Evolutionary conservation across 1,284 basidiomycete genomes (phyloP).

Genomic region (Farysia itapuensis): DNA sequence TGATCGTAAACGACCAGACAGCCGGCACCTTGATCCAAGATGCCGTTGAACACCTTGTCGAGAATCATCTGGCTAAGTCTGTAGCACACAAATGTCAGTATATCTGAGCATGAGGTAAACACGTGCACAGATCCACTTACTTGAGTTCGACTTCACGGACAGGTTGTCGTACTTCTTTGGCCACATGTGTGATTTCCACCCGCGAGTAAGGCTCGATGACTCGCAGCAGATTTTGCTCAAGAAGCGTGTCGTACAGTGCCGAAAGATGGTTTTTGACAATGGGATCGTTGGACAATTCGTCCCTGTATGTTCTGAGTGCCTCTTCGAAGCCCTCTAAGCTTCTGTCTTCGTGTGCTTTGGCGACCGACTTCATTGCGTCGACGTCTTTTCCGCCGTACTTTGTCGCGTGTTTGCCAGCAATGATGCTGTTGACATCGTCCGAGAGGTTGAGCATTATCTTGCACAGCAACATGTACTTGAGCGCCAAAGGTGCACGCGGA

Average conservation of each 20-base stretch:
- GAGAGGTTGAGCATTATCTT: conserved; percentile 96
- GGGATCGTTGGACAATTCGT: conserved; percentile 86
- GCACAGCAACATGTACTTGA: conserved; percentile 97
- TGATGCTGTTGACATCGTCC: conserved; percentile 84
- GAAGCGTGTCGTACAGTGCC: conserved; percentile 87
- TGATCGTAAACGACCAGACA: conserved; percentile 88
- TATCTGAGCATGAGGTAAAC: too few relatives aligned
- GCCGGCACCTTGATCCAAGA: conserved; percentile 90
- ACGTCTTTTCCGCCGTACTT: conserved; percentile 80
- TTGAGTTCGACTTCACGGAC: conserved; percentile 91
- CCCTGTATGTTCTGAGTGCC: conserved; percentile 81
- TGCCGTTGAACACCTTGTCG: conserved; percentile 90
- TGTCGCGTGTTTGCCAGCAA: conserved; percentile 81
- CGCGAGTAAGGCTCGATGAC: conserved; percentile 94
- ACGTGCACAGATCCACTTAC: conserved; percentile 66
- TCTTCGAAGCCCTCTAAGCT: conserved; percentile 87
- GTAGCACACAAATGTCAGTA: conserved; percentile 3
- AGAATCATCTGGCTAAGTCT: conserved; percentile 97
- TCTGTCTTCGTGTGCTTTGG: conserved; percentile 86
- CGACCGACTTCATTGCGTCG: conserved; percentile 92
- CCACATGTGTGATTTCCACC: conserved; percentile 87
- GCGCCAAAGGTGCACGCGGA: conserved; percentile 71
- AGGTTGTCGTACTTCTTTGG: conserved; percentile 84
- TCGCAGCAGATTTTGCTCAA: conserved; percentile 90
- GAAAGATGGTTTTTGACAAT: conserved; percentile 92